Evolutionary conservation across 1,284 basidiomycete species (phyloP), one percentile per base, ranked within the genome.

Genomic region (Rhodotorula sp.): DNA sequence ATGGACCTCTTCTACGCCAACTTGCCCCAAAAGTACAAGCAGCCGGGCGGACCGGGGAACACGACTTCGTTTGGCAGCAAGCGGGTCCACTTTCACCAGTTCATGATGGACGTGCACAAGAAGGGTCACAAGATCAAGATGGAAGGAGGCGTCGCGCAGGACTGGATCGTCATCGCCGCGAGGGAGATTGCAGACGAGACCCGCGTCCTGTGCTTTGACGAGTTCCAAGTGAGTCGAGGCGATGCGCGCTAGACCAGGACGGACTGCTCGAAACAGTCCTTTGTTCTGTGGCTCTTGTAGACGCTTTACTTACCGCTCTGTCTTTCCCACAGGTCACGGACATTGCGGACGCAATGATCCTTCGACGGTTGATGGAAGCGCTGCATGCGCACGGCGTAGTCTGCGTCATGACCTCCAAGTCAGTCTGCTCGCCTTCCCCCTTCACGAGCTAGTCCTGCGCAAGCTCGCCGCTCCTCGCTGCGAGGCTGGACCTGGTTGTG

Each of bases 101-200:
- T 99, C 84, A 99, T 99, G 97, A 90, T 98, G 74, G 95, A 99
- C 79, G 94, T 97, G 34, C 92, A 98, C 80, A 95, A 95, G 80
- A 88, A 94, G 16, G 84, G 95, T 8, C 94, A 97, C 77, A 87
- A 87, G 3, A 87, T 89, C 58, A 92, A 92, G 82, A 81, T 60
- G 63, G 85, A 87, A 74, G 83, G 87, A 83, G 89, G 88, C n/a
- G 81, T 84, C 76, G 80, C 84, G 21, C 88, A 89, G 77, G 94
- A 97, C 80, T 90, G 92, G 28, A 91, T 97, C 76, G 84, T 88
- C 28, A 92, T 92, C 50, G 93, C 97, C 2, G 94, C 95, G 1
- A 84, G 91, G 69, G 92, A 95, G 78, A 83, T 99, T 69, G 95
- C 95, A 7, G 86, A 86, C 55, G 89, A 95, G 73, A 90, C 91